A percentile compares a stretch with the other conserved stretches of the same genome.
phyloP scores from a whole-genome alignment of 208 protist species.

The Acanthamoeba pearcei region DNA sequence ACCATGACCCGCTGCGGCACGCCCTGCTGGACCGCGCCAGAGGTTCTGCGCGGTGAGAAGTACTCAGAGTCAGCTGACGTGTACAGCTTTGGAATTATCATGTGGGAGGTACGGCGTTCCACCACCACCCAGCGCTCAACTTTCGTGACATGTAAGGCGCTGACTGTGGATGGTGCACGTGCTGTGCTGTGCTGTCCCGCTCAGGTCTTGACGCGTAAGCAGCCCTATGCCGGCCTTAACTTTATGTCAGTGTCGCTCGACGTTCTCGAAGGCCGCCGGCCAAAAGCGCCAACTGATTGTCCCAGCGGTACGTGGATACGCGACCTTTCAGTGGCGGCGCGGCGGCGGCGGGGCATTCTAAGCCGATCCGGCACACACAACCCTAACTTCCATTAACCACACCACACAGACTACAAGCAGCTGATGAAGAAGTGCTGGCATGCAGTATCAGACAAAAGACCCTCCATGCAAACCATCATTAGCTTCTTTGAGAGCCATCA shows the following conservation, averaged over 20 bases:
- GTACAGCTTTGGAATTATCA: constrained; percentile 39
- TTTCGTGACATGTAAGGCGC: not conserved
- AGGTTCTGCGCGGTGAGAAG: too few relatives aligned
- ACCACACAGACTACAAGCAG: not conserved
- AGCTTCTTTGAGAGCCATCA: not conserved
- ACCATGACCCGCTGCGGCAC: too few relatives aligned
- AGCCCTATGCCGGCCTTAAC: not conserved
- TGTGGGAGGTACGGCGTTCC: not conserved
- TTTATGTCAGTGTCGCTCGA: constrained; percentile 22
- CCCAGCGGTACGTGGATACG: not conserved
- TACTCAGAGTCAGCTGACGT: not conserved
- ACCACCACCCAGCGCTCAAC: not conserved
- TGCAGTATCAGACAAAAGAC: not conserved
- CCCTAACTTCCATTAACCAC: too few relatives aligned
- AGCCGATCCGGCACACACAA: too few relatives aligned
- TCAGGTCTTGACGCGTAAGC: constrained; percentile 6
- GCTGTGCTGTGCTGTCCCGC: too few relatives aligned
- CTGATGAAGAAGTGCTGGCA: constrained; percentile 62
- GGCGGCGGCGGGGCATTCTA: too few relatives aligned
- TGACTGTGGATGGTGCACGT: not conserved
- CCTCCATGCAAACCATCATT: not conserved
- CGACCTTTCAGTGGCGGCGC: not conserved
- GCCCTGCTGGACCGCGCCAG: too few relatives aligned
- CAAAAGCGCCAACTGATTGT: not conserved
- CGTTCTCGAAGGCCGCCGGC: constrained; percentile 4